Evolutionary conservation across 75 land plant genomes (phyloP).

Genomic region (Cunninghamia lanceolata): DNA sequence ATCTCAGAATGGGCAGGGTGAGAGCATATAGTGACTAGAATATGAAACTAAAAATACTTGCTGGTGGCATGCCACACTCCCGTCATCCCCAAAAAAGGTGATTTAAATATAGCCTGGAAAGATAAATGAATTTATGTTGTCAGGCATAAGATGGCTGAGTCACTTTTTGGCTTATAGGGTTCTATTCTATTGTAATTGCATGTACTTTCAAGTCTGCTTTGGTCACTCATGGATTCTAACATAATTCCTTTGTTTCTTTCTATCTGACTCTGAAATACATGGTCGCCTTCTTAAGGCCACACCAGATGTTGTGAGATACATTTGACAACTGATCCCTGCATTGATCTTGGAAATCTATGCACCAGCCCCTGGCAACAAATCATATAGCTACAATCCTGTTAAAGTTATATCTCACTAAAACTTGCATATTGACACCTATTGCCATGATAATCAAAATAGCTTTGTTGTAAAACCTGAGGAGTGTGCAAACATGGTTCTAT

Average conservation of each 20-base stretch:
- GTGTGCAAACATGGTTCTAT: neutral
- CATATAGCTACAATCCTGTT: neutral
- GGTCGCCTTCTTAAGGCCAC: no score
- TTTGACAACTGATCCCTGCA: neutral
- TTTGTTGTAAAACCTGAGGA: neutral
- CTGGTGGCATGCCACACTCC: no score
- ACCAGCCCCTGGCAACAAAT: neutral
- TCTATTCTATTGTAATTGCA: neutral
- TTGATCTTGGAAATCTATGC: neutral
- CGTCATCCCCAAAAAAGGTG: no score
- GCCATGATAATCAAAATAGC: neutral
- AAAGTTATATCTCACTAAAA: slow-evolving; percentile 2
- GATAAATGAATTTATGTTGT: neutral
- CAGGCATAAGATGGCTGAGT: neutral
- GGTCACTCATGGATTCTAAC: neutral
- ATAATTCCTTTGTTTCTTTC: neutral
- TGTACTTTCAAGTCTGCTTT: neutral
- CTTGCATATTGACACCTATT: neutral
- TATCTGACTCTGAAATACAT: neutral
- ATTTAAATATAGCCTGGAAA: neutral
- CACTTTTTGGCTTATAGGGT: neutral
- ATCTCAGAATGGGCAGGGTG: no score
- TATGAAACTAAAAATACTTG: no score
- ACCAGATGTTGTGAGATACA: neutral
- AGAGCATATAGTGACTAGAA: no score